phyloP scores from a whole-genome alignment of 805 yeast genomes.

The Sporopachydermia quercuum region DNA sequence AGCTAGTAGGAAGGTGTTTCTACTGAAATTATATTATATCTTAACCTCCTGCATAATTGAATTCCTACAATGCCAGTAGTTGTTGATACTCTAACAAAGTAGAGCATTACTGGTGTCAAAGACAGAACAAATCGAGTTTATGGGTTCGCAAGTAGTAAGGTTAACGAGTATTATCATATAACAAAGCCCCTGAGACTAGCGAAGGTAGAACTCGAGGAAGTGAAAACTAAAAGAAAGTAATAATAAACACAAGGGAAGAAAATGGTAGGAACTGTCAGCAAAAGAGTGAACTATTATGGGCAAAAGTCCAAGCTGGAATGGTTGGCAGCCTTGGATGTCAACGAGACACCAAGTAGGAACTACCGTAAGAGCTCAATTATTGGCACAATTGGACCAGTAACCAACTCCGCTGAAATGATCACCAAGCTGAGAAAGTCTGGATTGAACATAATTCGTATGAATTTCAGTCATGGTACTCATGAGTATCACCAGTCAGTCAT shows the following conservation, averaged over 20 bases:
- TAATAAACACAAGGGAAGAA: not conserved
- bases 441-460: constrained; percentile 95
- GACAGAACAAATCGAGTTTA: too few relatives aligned
- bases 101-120: too few relatives aligned
- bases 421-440: constrained; percentile 92
- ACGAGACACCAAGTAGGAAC: constrained; percentile 60
- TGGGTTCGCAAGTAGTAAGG: too few relatives aligned
- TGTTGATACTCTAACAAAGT: too few relatives aligned
- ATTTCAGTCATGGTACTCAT: constrained; percentile 96
- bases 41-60: too few relatives aligned
- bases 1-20: too few relatives aligned
- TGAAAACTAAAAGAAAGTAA: too few relatives aligned
- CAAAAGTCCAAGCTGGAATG: constrained; percentile 46
- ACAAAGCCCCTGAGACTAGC: too few relatives aligned
- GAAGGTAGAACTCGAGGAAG: too few relatives aligned
- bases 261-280: not conserved
- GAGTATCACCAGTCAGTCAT: constrained; percentile 95
- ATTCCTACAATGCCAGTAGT: too few relatives aligned
- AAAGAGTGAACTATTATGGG: not conserved
- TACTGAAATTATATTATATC: too few relatives aligned
- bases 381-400: constrained; percentile 95
- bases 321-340: constrained; percentile 66
- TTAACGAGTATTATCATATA: too few relatives aligned
- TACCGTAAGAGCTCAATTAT: constrained; percentile 92
- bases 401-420: constrained; percentile 77